phyloP scores from a whole-genome alignment of 2,329 filamentous ascomycete genomes.

The Xylariaceae sp. region DNA sequence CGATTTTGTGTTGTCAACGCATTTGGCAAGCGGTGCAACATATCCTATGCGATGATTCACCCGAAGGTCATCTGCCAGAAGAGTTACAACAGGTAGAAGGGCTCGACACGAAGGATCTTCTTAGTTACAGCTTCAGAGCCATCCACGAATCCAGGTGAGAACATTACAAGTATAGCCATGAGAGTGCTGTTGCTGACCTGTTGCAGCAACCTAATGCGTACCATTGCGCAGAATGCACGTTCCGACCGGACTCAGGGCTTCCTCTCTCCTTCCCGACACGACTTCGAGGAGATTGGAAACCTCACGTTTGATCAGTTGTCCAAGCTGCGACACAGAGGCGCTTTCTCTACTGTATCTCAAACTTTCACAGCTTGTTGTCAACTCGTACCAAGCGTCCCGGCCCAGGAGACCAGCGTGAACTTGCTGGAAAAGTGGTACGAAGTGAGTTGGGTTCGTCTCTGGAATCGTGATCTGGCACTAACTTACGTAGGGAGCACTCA shows the following conservation, averaged over 20 bases:
- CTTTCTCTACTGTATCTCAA: slow-evolving; percentile 86
- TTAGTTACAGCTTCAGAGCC: slow-evolving; percentile 93
- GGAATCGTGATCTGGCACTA: slow-evolving; percentile 4
- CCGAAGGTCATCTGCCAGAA: slow-evolving; percentile 78
- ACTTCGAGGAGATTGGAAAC: slow-evolving; percentile 63
- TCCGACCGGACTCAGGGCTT: slow-evolving; percentile 40
- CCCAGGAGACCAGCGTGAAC: slow-evolving; percentile 33
- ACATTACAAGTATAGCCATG: neutral
- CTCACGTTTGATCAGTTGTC: slow-evolving; percentile 79
- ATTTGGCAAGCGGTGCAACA: slow-evolving; percentile 73
- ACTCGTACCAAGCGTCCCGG: slow-evolving; percentile 47
- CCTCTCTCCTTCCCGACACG: slow-evolving; percentile 45
- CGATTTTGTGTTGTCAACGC: slow-evolving; percentile 56
- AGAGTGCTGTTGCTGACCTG: slow-evolving; percentile 21
- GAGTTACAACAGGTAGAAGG: slow-evolving; percentile 68
- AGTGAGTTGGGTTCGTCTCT: slow-evolving; percentile 36
- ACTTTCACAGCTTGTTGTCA: slow-evolving; percentile 80
- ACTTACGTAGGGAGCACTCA: slow-evolving; percentile 51
- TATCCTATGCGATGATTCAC: slow-evolving; percentile 87
- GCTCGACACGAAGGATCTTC: slow-evolving; percentile 76
- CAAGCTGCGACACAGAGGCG: slow-evolving; percentile 79
- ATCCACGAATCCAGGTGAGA: slow-evolving; percentile 85
- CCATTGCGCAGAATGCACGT: slow-evolving; percentile 51
- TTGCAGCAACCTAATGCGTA: slow-evolving; percentile 64
- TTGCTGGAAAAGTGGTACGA: slow-evolving; percentile 67